phyloP scores from a whole-genome alignment of 768 basidiomycete genomes.

The Baorangia bicolor region DNA sequence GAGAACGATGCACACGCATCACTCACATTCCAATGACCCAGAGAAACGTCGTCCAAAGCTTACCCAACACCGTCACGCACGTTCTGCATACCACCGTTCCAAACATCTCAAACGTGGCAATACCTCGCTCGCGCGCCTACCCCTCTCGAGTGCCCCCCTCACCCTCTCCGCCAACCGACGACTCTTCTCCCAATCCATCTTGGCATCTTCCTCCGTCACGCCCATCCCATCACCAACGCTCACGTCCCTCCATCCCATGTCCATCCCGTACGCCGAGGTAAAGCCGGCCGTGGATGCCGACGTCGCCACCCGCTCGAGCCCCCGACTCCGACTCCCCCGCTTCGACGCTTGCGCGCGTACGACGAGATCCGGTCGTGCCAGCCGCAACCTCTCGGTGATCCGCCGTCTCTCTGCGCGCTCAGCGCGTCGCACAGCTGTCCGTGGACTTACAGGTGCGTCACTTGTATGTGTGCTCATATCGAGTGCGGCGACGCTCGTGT shows the following conservation, averaged over 20 bases:
- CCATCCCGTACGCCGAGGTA: neutral
- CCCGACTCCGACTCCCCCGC: conserved; percentile 10
- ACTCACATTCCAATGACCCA: too few species aligned
- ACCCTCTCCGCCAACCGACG: conserved; percentile 22
- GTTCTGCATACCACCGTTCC: conserved; percentile 13
- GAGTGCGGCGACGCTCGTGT: neutral
- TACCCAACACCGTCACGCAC: neutral
- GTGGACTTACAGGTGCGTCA: conserved; percentile 10
- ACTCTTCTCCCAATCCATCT: conserved; percentile 31
- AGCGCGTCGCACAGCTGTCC: conserved; percentile 18
- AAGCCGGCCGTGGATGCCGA: neutral
- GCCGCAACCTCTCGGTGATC: conserved; percentile 41
- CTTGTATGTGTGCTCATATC: neutral
- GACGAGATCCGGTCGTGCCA: conserved; percentile 45
- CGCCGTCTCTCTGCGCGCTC: conserved; percentile 20
- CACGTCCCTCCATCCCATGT: too few species aligned
- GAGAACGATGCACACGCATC: too few species aligned
- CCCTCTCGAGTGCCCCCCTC: conserved; percentile 19
- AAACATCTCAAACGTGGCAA: conserved; percentile 30
- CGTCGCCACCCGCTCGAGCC: neutral
- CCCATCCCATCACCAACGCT: neutral
- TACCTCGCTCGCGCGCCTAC: conserved; percentile 20
- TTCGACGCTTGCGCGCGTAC: conserved; percentile 27
- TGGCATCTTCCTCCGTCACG: conserved; percentile 6
- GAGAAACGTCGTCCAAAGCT: neutral